Base-by-base conservation (phyloP, 139 green algal species). In the Auxenochlorella pyrenoidosa region DNA sequence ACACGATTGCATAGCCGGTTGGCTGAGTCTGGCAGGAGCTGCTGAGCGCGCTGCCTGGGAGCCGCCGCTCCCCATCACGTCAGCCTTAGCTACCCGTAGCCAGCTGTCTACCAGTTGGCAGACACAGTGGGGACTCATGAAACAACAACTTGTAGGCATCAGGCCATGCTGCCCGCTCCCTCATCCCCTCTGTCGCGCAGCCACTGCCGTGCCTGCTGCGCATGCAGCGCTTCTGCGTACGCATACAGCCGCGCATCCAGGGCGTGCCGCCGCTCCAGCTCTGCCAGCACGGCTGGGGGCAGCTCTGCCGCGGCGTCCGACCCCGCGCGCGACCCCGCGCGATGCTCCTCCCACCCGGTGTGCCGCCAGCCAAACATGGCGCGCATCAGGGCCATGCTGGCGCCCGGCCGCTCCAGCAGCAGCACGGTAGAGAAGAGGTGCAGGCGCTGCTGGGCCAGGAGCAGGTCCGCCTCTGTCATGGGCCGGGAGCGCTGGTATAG, bases 321-420 rank as follows among this genome's bases (percentile, higher is more conserved):
- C 60, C 54, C 71, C 2, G 5, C 32, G 19, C 43, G 38, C 6
- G 60, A 82, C 15, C 86, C 86, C 41, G 86, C 65, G 28, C 86
- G 82, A 10, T 87, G 40, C 58, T 41, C 63, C 59, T 58, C 34
- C 47, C 83, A 86, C 16, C 32, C 86, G 3, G 47, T 34, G 22
- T 90, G 38, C 32, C 32, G 41, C 86, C 86, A 90, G 36, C 86
- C 86, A 85, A 90, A 86, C 36, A 43, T 63, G 43, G 38, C 28
- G 58, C 24, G 60, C 78, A 90, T 41, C 58, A 87, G 72, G 3
- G 63, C 43, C 76, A 73, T 65, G 47, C 71, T 85, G 58, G 6
- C 21, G 0, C 38, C 79, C 13, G 43, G 51, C 22, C n/a, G 41
- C 43, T 90, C 86, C 65, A 87, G 43, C 30, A 90, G 47, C 40